Evolutionary conservation across 2,329 filamentous ascomycete genomes (phyloP).

Genomic region (Talaromyces atroroseus): DNA sequence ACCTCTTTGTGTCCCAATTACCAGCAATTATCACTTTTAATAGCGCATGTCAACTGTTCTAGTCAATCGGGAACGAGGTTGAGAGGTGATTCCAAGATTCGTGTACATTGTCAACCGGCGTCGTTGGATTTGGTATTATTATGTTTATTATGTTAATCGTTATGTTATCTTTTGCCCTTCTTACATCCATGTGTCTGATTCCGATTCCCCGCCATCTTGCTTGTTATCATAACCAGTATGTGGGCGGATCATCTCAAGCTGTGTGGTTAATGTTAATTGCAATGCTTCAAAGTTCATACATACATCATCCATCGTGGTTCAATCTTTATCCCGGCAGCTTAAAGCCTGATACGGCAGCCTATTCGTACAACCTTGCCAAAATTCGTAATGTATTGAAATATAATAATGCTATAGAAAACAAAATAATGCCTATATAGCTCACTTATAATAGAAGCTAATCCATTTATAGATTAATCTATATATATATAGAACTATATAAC

Average conservation of each 20-base stretch:
- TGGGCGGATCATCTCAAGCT: neutral
- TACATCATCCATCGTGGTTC: too few species aligned
- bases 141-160: conserved; percentile 1
- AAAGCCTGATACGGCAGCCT: too few species aligned
- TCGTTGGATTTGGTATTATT: conserved; percentile 1
- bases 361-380: too few species aligned
- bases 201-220: too few species aligned
- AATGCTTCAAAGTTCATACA: too few species aligned
- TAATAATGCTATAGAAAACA: neutral
- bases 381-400: neutral
- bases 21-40: conserved; percentile 12
- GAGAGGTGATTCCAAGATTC: neutral
- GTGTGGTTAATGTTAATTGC: neutral
- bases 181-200: neutral
- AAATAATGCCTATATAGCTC: neutral
- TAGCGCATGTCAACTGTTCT: conserved; percentile 7
- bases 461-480: too few species aligned
- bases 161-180: conserved; percentile 15
- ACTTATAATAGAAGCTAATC: too few species aligned
- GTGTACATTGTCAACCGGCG: conserved; percentile 11
- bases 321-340: neutral
- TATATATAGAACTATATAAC: too few species aligned
- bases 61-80: neutral
- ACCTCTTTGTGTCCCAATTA: neutral
- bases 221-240: neutral